These are phyloP conservation scores for Pichia cabralensis DNA, from an alignment of 805 yeast genomes.

Conservation along the genomic window DNA sequence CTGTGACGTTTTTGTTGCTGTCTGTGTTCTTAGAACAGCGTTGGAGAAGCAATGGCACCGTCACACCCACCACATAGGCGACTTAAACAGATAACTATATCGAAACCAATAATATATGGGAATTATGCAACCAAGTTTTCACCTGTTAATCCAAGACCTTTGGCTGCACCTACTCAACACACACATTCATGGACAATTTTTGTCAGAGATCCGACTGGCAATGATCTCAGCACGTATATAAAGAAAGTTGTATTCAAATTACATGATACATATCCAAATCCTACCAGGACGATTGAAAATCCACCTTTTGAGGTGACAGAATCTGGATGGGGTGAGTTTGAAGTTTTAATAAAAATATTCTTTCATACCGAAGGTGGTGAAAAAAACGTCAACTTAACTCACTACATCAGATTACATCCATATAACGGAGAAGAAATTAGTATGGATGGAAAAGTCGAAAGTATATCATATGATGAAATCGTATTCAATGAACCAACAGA, in stretches of 20 bases:
- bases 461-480: constrained; percentile 73
- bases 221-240: constrained; percentile 71
- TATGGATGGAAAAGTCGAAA: constrained; percentile 37
- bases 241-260: constrained; percentile 89
- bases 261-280: constrained; percentile 86
- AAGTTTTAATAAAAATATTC: constrained; percentile 76
- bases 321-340: constrained; percentile 99
- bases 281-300: constrained; percentile 74
- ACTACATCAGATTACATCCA: constrained; percentile 87
- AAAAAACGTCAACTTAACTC: constrained; percentile 76
- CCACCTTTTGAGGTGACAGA: constrained; percentile 96
- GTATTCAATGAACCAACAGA: constrained; percentile 97
- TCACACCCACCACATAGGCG: constrained; percentile 24
- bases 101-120: constrained; percentile 76
- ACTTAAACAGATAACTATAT: constrained; percentile 46
- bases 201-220: constrained; percentile 69
- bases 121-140: constrained; percentile 66
- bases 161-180: constrained; percentile 73
- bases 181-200: constrained; percentile 96
- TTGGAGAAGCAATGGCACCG: constrained; percentile 26
- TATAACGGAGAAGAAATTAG: constrained; percentile 34
- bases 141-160: constrained; percentile 36
- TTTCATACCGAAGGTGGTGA: constrained; percentile 84
- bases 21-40: too few relatives aligned
- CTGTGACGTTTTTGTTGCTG: too few relatives aligned